Conservation (phyloP, 2,329 filamentous ascomycete species). For the Dothistroma septosporum region DNA sequence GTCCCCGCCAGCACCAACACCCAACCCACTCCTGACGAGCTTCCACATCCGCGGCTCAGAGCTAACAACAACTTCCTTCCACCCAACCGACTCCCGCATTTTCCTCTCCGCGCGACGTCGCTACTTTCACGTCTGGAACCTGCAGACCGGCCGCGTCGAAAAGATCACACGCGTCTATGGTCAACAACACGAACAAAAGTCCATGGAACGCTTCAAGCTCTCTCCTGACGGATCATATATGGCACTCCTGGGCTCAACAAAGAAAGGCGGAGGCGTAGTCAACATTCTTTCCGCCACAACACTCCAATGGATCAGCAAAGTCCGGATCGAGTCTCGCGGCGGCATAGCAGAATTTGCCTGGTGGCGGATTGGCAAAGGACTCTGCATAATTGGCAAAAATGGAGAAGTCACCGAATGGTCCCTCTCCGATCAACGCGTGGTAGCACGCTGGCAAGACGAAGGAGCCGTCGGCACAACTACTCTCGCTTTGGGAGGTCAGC, state of each 20-base stretch:
- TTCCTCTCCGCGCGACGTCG: conserved; percentile 82
- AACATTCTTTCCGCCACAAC: conserved; percentile 77
- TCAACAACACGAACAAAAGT: conserved; percentile 75
- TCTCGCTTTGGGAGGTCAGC: conserved; percentile 68
- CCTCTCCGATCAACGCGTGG: conserved; percentile 61
- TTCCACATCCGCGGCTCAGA: conserved; percentile 80
- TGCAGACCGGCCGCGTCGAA: conserved; percentile 73
- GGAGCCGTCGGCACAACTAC: conserved; percentile 83
- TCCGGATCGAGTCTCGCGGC: conserved; percentile 73
- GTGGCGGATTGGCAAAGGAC: conserved; percentile 80
- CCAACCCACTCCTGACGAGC: conserved; percentile 86
- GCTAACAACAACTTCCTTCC: conserved; percentile 78
- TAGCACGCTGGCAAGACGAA: conserved; percentile 85
- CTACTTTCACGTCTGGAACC: conserved; percentile 94
- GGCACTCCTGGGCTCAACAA: conserved; percentile 72
- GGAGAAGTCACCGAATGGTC: conserved; percentile 91
- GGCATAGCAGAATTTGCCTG: conserved; percentile 89
- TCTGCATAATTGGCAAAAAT: conserved; percentile 78
- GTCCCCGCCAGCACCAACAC: conserved; percentile 64
- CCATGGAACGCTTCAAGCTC: conserved; percentile 85
- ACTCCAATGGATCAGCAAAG: conserved; percentile 82
- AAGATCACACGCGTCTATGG: conserved; percentile 74
- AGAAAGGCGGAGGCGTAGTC: conserved; percentile 81
- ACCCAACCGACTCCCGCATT: conserved; percentile 67
- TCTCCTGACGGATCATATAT: conserved; percentile 85